These are phyloP conservation scores for Prunus davidiana DNA, from an alignment of 306 rosid genomes.

Conservation along the genomic window DNA sequence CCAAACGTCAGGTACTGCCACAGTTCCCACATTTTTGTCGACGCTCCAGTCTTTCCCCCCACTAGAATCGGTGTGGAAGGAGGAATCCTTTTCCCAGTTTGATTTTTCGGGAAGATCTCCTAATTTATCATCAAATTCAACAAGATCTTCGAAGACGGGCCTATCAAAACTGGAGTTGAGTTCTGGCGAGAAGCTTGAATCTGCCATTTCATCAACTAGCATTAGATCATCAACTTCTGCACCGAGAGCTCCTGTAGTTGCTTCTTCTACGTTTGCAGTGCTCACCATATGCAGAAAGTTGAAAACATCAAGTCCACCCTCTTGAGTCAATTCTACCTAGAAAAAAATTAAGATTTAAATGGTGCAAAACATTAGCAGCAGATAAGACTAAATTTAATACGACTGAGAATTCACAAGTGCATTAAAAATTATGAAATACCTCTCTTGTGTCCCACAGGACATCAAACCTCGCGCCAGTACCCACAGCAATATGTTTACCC, in stretches of 20 bases:
- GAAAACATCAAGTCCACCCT: slow-evolving; percentile 66
- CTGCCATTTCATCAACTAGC: slow-evolving; percentile 49
- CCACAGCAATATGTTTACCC: slow-evolving; percentile 92
- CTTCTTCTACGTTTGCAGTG: slow-evolving; percentile 48
- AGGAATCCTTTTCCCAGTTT: slow-evolving; percentile 32
- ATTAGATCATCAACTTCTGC: slow-evolving; percentile 68
- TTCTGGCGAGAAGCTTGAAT: slow-evolving; percentile 55
- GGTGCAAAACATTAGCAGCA: slow-evolving; percentile 4
- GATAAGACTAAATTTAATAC: slow-evolving; percentile 14
- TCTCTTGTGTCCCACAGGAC: slow-evolving; percentile 69
- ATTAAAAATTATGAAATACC: slow-evolving; percentile 37
- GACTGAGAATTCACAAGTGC: not conserved
- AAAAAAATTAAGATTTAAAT: slow-evolving; percentile 24
- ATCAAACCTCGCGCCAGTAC: slow-evolving; percentile 91
- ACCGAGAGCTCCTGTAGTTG: slow-evolving; percentile 62
- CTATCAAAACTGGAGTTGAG: slow-evolving; percentile 46
- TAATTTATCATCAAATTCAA: slow-evolving; percentile 31
- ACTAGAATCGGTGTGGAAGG: slow-evolving; percentile 8
- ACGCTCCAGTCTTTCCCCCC: slow-evolving; percentile 20
- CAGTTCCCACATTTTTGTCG: slow-evolving; percentile 8
- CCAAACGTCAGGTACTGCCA: slow-evolving; percentile 1
- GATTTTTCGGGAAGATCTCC: slow-evolving; percentile 28
- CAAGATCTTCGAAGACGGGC: slow-evolving; percentile 69
- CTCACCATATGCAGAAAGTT: slow-evolving; percentile 68
- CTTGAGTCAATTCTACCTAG: slow-evolving; percentile 54